phyloP scores from a whole-genome alignment of 208 protist genomes.

The Wallacemonas collosoma region DNA sequence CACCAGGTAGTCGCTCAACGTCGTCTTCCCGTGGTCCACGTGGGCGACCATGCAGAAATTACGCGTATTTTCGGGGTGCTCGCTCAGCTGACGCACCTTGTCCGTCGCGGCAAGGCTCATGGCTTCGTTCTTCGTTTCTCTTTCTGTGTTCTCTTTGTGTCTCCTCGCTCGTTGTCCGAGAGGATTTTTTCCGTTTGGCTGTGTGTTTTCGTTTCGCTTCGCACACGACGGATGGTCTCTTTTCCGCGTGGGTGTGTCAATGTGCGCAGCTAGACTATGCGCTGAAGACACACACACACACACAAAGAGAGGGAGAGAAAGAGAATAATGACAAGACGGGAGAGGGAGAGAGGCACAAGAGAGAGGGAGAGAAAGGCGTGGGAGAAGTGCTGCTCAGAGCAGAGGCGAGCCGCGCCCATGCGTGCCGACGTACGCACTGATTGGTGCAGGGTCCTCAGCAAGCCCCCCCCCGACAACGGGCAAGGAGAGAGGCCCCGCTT shows the following conservation, averaged over 20 bases:
- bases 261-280: too few relatives aligned
- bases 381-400: too few relatives aligned
- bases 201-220: too few relatives aligned
- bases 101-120: constrained; percentile 54
- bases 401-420: too few relatives aligned
- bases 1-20: constrained; percentile 97
- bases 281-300: too few relatives aligned
- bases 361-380: too few relatives aligned
- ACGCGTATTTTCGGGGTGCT: constrained; percentile 83
- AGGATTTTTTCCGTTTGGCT: too few relatives aligned
- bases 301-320: neutral
- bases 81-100: constrained; percentile 55
- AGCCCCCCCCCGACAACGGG: too few relatives aligned
- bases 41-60: constrained; percentile 99
- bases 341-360: neutral
- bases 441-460: too few relatives aligned
- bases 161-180: neutral
- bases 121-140: neutral
- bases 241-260: too few relatives aligned
- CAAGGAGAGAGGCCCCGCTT: neutral
- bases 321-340: constrained; percentile 11
- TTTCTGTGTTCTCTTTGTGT: neutral
- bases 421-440: too few relatives aligned
- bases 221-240: too few relatives aligned
- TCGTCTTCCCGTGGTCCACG: constrained; percentile 99